Conservation (phyloP, 441 rosid genomes). For the Eruca vesicaria region DNA sequence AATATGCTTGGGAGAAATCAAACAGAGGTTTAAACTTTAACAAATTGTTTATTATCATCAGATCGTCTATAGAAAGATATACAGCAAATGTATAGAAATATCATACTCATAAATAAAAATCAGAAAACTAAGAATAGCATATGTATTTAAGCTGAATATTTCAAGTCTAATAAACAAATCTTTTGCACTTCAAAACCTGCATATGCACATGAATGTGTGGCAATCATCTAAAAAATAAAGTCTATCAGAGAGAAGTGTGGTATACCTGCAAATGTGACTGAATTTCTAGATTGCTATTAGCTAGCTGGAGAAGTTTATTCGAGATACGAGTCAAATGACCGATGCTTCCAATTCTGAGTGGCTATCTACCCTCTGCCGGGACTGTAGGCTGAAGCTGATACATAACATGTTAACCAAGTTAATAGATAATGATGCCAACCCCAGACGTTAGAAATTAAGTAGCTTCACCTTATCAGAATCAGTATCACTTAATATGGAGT, state of each 20-base stretch:
- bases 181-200: too few species aligned
- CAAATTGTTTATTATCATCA: background rate
- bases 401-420: constrained; percentile 23
- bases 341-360: constrained; percentile 80
- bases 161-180: too few species aligned
- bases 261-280: constrained; percentile 83
- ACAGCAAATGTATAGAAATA: background rate
- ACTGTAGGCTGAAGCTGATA: constrained; percentile 67
- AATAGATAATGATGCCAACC: constrained; percentile 6
- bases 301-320: constrained; percentile 83
- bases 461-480: constrained; percentile 56
- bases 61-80: background rate
- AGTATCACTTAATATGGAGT: constrained; percentile 42
- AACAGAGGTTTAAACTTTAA: background rate
- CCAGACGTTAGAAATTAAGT: background rate
- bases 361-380: constrained; percentile 63
- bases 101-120: background rate
- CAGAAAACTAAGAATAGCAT: background rate
- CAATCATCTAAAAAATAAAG: too few species aligned
- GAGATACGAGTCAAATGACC: constrained; percentile 91
- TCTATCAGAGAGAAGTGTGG: too few species aligned
- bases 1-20: constrained; percentile 2
- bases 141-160: too few species aligned
- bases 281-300: constrained; percentile 58
- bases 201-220: too few species aligned